Evolutionary conservation across 306 rosid genomes (phyloP), one percentile per base, ranked within the genome.

Genomic region (Trifolium fragiferum): DNA sequence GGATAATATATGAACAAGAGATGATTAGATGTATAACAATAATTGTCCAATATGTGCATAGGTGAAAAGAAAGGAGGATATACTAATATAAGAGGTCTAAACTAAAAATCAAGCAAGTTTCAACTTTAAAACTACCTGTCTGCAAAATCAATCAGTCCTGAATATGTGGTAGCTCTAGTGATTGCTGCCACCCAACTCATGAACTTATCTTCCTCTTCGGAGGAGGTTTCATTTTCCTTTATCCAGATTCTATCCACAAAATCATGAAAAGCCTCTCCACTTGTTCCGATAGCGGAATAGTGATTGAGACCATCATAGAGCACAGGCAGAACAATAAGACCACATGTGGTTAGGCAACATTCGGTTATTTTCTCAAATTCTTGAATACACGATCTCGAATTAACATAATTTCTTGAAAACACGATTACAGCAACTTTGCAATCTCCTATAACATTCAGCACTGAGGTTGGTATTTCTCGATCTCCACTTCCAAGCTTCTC

Each of bases 181-280:
- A 58, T 27, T 0, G 37, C n/a, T 58, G 40, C 66, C 41, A 60
- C 66, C 66, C 66, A 30, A 27, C 12, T 60, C 66, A 60, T 30
- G 40, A 60, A 60, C 20, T 60, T 30, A n/a, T 27, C 40, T 60
- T 30, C 18, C 18, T 58, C 65, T 58, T 12, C 21, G 0, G 10
- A 7, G 2, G 65, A 25, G 0, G 16, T 8, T 30, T 60, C 68
- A 8, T 62, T 19, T 4, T 60, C 68, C 46, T 62, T 19, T 8
- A n/a, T 8, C 46, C 46, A 16, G 3, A 35, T 33, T 62, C 25
- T 62, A 16, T 33, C 6, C 14, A 62, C 68, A 33, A 33, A 16
- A 15, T 62, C 11, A 21, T 66, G 10, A 55, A 76, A 66, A 4
- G 23, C 59, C n/a, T 66, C 13, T 66, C 74, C 80, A n/a, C 10